A percentile compares a stretch with the other conserved stretches of the same genome.
Conservation (phyloP, 306 rosid species). For the Macrotyloma uniflorum region DNA sequence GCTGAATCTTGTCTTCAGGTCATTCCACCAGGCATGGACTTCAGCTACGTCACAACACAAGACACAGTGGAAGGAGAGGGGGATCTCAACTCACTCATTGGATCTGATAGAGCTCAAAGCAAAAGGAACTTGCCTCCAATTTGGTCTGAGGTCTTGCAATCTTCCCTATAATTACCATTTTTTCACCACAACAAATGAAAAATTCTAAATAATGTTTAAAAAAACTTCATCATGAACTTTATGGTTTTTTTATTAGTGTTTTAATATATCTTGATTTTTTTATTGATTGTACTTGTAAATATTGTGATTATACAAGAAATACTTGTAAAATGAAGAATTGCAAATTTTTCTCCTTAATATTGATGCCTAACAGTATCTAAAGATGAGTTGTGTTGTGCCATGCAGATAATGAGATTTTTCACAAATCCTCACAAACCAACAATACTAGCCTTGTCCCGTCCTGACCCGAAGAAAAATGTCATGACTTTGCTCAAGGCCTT, state of each 20-base stretch:
- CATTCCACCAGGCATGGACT: conserved; percentile 91
- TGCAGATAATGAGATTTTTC: conserved; percentile 78
- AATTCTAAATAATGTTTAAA: not conserved
- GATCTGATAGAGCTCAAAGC: conserved; percentile 63
- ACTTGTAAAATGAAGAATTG: not conserved
- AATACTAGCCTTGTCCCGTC: conserved; percentile 83
- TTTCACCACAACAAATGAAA: not conserved
- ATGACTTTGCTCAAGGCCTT: conserved; percentile 83
- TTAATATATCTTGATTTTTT: not conserved
- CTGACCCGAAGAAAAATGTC: conserved; percentile 92
- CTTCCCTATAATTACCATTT: conserved; percentile 17
- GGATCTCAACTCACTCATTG: conserved; percentile 72
- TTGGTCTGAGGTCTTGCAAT: conserved; percentile 72
- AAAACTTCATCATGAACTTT: not conserved
- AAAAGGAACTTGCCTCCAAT: conserved; percentile 71
- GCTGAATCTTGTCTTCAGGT: conserved; percentile 45
- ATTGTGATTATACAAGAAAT: not conserved
- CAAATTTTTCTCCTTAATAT: not conserved
- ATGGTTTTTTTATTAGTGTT: not conserved
- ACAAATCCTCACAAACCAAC: conserved; percentile 92
- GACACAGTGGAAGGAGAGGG: conserved; percentile 68
- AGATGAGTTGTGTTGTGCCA: conserved; percentile 14
- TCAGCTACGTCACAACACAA: conserved; percentile 65
- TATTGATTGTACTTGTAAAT: not conserved
- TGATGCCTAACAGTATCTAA: not conserved